Conservation (phyloP, 2,329 filamentous ascomycete species). For the Pestalotiopsis sp. region DNA sequence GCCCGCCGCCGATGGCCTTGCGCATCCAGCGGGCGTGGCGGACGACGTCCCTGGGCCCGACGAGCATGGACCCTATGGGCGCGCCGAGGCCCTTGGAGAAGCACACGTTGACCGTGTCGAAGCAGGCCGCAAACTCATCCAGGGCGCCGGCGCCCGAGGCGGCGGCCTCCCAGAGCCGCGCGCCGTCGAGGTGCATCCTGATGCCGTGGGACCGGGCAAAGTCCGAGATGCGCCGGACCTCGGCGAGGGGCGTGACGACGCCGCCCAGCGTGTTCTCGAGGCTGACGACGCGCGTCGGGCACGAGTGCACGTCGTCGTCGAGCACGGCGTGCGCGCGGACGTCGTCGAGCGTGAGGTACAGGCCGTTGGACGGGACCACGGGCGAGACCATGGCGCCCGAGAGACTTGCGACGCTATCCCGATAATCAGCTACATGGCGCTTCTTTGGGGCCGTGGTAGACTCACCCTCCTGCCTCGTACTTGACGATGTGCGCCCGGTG, state of each 20-base stretch:
- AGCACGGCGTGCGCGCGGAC: conserved; percentile 33
- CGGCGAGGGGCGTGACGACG: conserved; percentile 34
- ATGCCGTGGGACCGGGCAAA: conserved; percentile 38
- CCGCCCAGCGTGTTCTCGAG: conserved; percentile 43
- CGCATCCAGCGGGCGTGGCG: conserved; percentile 74
- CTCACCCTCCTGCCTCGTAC: conserved; percentile 51
- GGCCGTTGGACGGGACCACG: conserved; percentile 36
- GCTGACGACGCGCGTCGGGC: conserved; percentile 41
- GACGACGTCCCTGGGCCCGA: conserved; percentile 53
- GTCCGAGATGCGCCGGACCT: conserved; percentile 32
- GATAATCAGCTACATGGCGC: neutral
- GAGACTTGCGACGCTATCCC: conserved; percentile 53
- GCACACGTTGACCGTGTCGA: conserved; percentile 50
- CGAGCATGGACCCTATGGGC: conserved; percentile 50
- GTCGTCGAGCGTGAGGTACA: conserved; percentile 45
- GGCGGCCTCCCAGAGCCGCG: conserved; percentile 53
- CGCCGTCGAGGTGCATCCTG: conserved; percentile 52
- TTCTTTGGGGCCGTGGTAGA: neutral
- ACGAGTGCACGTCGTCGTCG: conserved; percentile 44
- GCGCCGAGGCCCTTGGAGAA: conserved; percentile 57
- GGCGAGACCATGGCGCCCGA: conserved; percentile 64
- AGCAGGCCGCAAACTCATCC: conserved; percentile 42
- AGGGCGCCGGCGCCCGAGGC: conserved; percentile 44
- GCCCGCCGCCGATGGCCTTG: conserved; percentile 79
- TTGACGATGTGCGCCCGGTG: conserved; percentile 68